Percentiles rank a stretch among this genome's conserved stretches.
phyloP scores from a whole-genome alignment of 2,329 filamentous ascomycete genomes.

The Apiospora phragmitis region DNA sequence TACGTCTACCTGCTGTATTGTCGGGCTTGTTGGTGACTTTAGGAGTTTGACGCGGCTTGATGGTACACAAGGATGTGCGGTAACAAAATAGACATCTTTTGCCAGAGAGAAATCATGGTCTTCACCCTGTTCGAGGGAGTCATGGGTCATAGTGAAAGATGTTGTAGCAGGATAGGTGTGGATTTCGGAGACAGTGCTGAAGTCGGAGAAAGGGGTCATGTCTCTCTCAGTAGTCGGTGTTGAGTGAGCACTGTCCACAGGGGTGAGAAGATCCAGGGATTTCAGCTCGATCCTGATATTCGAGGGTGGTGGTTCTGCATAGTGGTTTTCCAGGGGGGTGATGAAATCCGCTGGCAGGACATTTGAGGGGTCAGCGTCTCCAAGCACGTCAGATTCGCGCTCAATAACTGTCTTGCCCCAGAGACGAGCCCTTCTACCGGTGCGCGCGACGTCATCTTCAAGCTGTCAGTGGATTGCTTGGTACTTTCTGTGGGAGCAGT shows the following conservation, averaged over 20 bases:
- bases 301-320: conserved; percentile 47
- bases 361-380: conserved; percentile 53
- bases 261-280: conserved; percentile 49
- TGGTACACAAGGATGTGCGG: conserved; percentile 64
- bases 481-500: conserved; percentile 16
- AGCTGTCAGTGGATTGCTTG: conserved; percentile 19
- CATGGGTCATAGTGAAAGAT: conserved; percentile 42
- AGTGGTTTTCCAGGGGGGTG: conserved; percentile 58
- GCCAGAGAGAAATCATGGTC: conserved; percentile 46
- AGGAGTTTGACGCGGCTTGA: conserved; percentile 58
- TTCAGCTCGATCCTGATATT: conserved; percentile 50
- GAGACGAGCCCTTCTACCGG: conserved; percentile 58
- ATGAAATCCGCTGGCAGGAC: conserved; percentile 63
- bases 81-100: conserved; percentile 65
- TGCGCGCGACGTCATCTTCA: conserved; percentile 49
- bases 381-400: conserved; percentile 60
- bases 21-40: conserved; percentile 60
- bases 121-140: conserved; percentile 38
- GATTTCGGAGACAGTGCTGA: conserved; percentile 31
- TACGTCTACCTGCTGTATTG: conserved; percentile 58
- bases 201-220: conserved; percentile 39
- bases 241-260: conserved; percentile 44
- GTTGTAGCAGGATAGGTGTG: conserved; percentile 42
- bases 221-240: conserved; percentile 44
- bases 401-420: conserved; percentile 63